These are phyloP conservation scores for Globisporangium iwayamae DNA, from an alignment of 352 stramenopile genomes.

Conservation along the genomic window DNA sequence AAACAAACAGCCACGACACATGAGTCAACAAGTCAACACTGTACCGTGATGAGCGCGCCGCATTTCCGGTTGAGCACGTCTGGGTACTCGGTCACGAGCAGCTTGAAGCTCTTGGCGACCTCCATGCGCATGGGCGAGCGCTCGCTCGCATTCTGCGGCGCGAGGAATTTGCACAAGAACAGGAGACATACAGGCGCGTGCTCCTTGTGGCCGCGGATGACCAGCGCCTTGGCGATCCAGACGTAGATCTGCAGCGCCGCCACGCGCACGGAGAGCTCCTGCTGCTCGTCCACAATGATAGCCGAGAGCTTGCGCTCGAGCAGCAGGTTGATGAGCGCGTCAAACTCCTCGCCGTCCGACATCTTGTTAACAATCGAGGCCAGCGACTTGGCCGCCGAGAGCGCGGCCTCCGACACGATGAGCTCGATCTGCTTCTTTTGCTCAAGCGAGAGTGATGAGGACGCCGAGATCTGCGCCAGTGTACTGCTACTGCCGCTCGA, in stretches of 20 bases:
- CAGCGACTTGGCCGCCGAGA: constrained; percentile 70
- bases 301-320: constrained; percentile 60
- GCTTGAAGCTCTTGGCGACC: constrained; percentile 76
- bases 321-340: constrained; percentile 66
- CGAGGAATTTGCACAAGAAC: constrained; percentile 74
- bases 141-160: constrained; percentile 21
- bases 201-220: constrained; percentile 71
- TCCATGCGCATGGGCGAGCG: constrained; percentile 54
- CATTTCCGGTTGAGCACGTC: constrained; percentile 86
- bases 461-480: constrained; percentile 11
- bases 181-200: constrained; percentile 63
- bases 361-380: constrained; percentile 88
- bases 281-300: constrained; percentile 41
- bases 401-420: constrained; percentile 48
- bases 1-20: background rate
- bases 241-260: constrained; percentile 81
- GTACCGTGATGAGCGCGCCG: constrained; percentile 75
- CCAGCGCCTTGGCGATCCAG: constrained; percentile 79
- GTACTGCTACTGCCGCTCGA: constrained; percentile 19
- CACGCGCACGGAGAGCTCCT: constrained; percentile 41
- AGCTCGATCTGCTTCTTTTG: constrained; percentile 25
- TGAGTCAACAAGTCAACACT: background rate
- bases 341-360: constrained; percentile 75
- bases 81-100: constrained; percentile 72
- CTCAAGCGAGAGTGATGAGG: constrained; percentile 7